phyloP scores from a whole-genome alignment of 192 early-diverging fungal genomes.

The Obelidium mucronatum region DNA sequence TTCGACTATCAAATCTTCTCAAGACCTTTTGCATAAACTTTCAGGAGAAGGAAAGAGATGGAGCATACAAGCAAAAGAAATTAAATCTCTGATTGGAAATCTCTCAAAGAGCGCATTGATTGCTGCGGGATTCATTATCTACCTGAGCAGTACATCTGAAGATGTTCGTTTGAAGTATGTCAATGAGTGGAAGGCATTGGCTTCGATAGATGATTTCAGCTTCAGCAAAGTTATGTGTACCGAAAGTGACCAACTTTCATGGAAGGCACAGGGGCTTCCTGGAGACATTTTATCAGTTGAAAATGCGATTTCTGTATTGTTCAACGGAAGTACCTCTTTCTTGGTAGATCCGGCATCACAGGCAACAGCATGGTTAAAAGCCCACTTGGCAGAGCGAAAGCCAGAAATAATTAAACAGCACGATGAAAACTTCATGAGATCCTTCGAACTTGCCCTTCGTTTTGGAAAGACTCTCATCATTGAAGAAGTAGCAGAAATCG shows the following conservation, averaged over 20 bases:
- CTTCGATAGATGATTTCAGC: slow-evolving; percentile 43
- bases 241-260: slow-evolving; percentile 65
- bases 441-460: slow-evolving; percentile 62
- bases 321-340: slow-evolving; percentile 45
- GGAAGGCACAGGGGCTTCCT: slow-evolving; percentile 64
- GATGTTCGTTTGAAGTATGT: slow-evolving; percentile 45
- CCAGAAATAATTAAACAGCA: slow-evolving; percentile 63
- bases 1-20: slow-evolving; percentile 54
- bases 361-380: slow-evolving; percentile 59
- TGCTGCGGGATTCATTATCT: slow-evolving; percentile 58
- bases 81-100: slow-evolving; percentile 38
- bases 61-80: slow-evolving; percentile 54
- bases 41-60: slow-evolving; percentile 65
- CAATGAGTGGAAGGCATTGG: slow-evolving; percentile 48
- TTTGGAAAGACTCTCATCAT: slow-evolving; percentile 70
- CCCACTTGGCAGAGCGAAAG: slow-evolving; percentile 53
- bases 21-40: slow-evolving; percentile 62
- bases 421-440: slow-evolving; percentile 59
- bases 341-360: slow-evolving; percentile 63
- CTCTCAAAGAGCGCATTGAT: slow-evolving; percentile 56
- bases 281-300: slow-evolving; percentile 60
- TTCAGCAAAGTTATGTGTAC: slow-evolving; percentile 56
- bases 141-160: slow-evolving; percentile 56
- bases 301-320: slow-evolving; percentile 60
- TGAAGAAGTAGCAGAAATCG: slow-evolving; percentile 56